These are phyloP conservation scores for Yamadazyma sp. DNA, from an alignment of 1,139 yeast species.

Conservation along the genomic window DNA sequence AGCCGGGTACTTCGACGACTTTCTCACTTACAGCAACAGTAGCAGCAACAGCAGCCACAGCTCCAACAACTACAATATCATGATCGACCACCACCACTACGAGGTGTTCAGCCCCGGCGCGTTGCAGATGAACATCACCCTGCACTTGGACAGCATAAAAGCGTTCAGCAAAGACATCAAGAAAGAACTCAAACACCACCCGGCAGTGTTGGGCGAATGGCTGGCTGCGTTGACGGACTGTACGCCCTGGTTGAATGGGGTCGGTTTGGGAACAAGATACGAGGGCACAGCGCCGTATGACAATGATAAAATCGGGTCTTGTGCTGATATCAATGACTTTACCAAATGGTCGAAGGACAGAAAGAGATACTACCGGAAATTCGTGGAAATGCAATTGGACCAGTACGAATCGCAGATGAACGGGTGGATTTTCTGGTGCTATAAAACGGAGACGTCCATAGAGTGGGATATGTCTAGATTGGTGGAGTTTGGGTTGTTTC, in stretches of 20 bases:
- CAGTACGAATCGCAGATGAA: conserved; percentile 64
- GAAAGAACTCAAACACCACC: conserved; percentile 62
- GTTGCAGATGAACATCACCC: conserved; percentile 52
- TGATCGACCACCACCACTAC: conserved; percentile 88
- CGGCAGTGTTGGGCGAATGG: conserved; percentile 89
- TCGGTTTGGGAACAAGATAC: conserved; percentile 80
- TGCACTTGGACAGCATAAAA: conserved; percentile 65
- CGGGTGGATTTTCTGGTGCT: conserved; percentile 94
- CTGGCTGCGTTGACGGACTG: conserved; percentile 94
- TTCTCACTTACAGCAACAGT: conserved; percentile 34
- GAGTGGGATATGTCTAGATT: conserved; percentile 83
- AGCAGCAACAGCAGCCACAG: conserved; percentile 23
- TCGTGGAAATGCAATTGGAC: conserved; percentile 87
- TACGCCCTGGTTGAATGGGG: conserved; percentile 89
- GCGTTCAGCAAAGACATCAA: conserved; percentile 51
- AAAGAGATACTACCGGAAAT: conserved; percentile 59
- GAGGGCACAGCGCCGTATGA: conserved; percentile 58
- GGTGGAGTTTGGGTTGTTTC: conserved; percentile 51
- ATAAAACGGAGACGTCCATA: conserved; percentile 81
- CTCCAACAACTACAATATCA: conserved; percentile 59
- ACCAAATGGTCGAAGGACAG: conserved; percentile 60
- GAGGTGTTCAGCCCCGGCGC: conserved; percentile 75
- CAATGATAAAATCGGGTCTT: conserved; percentile 57
- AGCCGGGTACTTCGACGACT: conserved; percentile 60
- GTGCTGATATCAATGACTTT: conserved; percentile 58